Evolutionary conservation across 2,329 filamentous ascomycete species (phyloP).

Genomic region (Blastomyces parvus): DNA sequence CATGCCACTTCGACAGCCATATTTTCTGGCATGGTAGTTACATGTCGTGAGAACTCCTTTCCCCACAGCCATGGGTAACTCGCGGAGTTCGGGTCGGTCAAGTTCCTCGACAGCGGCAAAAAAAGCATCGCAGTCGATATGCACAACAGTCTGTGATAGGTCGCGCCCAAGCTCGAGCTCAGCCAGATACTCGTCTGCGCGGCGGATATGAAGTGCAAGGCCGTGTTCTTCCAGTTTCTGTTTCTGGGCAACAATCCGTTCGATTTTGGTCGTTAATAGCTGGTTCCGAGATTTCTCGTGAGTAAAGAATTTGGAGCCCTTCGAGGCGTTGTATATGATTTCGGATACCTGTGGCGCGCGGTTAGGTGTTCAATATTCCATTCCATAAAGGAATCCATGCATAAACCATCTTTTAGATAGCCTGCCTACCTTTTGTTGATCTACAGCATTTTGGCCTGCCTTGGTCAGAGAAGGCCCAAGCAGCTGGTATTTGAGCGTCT

Average conservation of each 20-base stretch:
- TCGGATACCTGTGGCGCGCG: slow-evolving; percentile 62
- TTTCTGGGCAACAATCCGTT: slow-evolving; percentile 66
- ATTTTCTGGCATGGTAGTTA: slow-evolving; percentile 85
- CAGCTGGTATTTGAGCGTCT: slow-evolving; percentile 78
- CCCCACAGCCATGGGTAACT: slow-evolving; percentile 86
- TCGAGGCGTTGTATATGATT: slow-evolving; percentile 93
- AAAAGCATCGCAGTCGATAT: slow-evolving; percentile 96
- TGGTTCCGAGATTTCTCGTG: slow-evolving; percentile 79
- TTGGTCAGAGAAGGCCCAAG: slow-evolving; percentile 88
- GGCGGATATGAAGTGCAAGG: slow-evolving; percentile 60
- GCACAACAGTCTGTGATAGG: slow-evolving; percentile 73
- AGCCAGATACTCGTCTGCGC: slow-evolving; percentile 70
- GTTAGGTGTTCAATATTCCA: slow-evolving; percentile 7
- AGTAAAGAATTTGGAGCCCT: slow-evolving; percentile 92
- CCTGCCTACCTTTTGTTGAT: slow-evolving; percentile 64
- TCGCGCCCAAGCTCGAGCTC: slow-evolving; percentile 72
- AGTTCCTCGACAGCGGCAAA: slow-evolving; percentile 89
- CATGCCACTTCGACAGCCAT: slow-evolving; percentile 90
- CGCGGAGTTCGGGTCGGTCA: slow-evolving; percentile 70
- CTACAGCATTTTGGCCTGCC: slow-evolving; percentile 84
- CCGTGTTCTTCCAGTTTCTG: slow-evolving; percentile 65
- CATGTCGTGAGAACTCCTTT: slow-evolving; percentile 60
- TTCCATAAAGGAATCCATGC: not conserved
- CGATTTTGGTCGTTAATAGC: slow-evolving; percentile 75
- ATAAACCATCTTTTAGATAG: not conserved